Evolutionary conservation across 2,329 filamentous ascomycete genomes (phyloP).

Genomic region (Pestalotiopsis sp.): DNA sequence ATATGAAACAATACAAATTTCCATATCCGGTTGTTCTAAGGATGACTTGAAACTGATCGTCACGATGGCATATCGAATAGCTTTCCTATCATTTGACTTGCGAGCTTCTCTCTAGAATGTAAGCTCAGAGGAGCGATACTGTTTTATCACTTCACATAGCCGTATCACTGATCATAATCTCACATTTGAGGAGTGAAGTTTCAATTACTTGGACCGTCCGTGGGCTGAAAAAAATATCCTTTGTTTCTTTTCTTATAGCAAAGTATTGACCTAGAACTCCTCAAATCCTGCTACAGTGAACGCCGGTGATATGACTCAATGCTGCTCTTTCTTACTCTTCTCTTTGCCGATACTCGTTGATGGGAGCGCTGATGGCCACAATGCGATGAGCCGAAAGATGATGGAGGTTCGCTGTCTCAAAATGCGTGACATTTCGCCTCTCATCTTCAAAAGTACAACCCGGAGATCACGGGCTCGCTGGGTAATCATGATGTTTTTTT

Average conservation of each 20-base stretch:
- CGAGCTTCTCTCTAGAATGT: too few relatives aligned
- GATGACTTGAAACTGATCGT: too few relatives aligned
- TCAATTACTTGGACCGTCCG: background rate
- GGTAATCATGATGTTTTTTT: background rate
- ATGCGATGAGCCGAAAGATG: background rate
- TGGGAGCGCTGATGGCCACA: background rate
- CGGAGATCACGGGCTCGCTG: background rate
- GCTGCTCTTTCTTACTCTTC: background rate
- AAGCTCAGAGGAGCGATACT: too few relatives aligned
- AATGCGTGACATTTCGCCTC: background rate
- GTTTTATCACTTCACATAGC: too few relatives aligned
- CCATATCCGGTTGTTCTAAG: too few relatives aligned
- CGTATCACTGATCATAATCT: background rate
- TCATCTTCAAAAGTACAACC: background rate
- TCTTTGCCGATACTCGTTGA: background rate
- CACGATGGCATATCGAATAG: too few relatives aligned
- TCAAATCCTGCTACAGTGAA: conserved; percentile 7
- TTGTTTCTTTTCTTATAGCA: background rate
- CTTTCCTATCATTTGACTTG: too few relatives aligned
- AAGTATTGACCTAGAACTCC: conserved; percentile 1
- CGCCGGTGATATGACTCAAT: conserved; percentile 12
- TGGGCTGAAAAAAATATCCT: background rate
- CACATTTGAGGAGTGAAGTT: background rate
- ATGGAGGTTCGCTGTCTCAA: background rate
- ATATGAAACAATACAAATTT: too few relatives aligned